Base-by-base conservation (phyloP, 73 alveolate genomes). In the Paramecium biaurelia region DNA sequence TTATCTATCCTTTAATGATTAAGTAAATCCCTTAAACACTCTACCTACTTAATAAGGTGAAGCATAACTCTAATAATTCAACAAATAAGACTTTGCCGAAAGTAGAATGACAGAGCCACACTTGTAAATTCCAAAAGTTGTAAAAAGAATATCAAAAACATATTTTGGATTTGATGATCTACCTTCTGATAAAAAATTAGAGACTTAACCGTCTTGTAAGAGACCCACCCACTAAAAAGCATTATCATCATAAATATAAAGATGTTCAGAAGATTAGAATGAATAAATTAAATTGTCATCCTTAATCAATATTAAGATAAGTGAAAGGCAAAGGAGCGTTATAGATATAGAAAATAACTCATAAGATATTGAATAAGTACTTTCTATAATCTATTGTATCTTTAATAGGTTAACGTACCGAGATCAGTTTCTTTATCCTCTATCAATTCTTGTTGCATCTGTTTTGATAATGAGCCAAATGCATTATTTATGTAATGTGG, bases 401-500 rank as follows among this genome's bases (percentile, higher is more conserved):
- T 18, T 53, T 53, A 38, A 10, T 53, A 53, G 32, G 30, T 4
- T 53, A 53, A 18, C 1, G 14, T 53, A 14, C 68, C 68, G 3
- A 26, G 26, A 9, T 63, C 84, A 10, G 21, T 63, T 10, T 63
- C 84, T 12, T 30, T 63, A 30, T 63, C 84, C 11, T 63, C 84
- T 32, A 30, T 63, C 0, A 24, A 24, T 63, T 14, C 84, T 32
- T 89, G 94, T 45, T 58, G 70, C 12, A 45, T 89, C 18, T 89
- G 94, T 37, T 89, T 43, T 72, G 94, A 89, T 18, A 89, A 89
- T 24, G 20, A 45, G 4, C 92, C 94, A 1, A 70, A 89, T 28
- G 70, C 94, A 12, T 53, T 89, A 32, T 89, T 89, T 67, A 89
- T 89, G 94, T 70, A 70, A 12, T 89, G 94, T 49, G 94, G 94